Evolutionary conservation across 768 basidiomycete genomes (phyloP), one percentile per base, ranked within the genome.

Genomic region (Suillus fuscotomentosus): DNA sequence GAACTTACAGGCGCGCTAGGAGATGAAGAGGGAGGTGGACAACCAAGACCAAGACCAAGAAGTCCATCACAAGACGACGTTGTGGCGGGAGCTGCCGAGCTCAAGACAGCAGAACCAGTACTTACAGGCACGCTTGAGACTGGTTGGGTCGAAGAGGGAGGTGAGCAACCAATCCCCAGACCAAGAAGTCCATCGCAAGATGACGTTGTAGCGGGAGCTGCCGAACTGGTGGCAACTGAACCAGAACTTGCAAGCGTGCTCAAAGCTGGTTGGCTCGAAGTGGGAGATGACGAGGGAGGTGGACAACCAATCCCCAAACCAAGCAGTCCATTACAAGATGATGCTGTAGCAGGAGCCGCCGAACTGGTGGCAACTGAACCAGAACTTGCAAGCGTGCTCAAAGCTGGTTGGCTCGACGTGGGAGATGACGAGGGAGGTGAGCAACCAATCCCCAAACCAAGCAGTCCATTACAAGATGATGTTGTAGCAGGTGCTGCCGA

Each of bases 391-490:
- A 24, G 42, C 41, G 17, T 11, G 24, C 39, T 59, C 24, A 20
- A 54, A 36, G 20, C 11, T n/a, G 57, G 41, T 11, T 66, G 38
- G 3, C 67, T 51, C 7, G 51, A 36, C 4, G 63, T 2, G 8
- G 64, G 43, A 36, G 71, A 59, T 31, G 62, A 15, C 63, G 43
- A 31, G 41, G 63, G 24, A 3, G 63, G 24, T 15, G 67, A 17
- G 50, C 69, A 74, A 31, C 66, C 72, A 27, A 67, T 2, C 17
- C 61, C 66, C 22, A 71, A 57, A 6, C 68, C 73, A 31, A 74
- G 57, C 1, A 73, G 42, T 1, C 68, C 73, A 22, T 17, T 27
- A 34, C 53, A 54, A 36, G 70, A 59, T n/a, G 70, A 48, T 2
- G 60, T 47, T 11, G 39, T 57, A 34, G 61, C 34, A 8, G 24